Evolutionary conservation across 306 rosid species (phyloP).

Genomic region (Ormosia semicastrata): DNA sequence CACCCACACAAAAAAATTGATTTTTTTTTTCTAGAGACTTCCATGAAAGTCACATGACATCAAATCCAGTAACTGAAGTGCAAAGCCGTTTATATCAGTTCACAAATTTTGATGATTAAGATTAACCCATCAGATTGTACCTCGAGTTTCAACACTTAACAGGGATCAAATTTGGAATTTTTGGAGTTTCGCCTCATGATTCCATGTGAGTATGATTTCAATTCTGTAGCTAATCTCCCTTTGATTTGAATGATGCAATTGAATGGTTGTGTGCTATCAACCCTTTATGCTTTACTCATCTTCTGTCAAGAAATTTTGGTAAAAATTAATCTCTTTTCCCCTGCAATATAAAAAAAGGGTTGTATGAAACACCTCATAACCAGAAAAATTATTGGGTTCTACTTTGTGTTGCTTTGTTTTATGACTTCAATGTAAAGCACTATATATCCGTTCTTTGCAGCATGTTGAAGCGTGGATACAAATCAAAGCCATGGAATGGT

Average conservation of each 20-base stretch:
- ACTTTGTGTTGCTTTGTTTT: neutral
- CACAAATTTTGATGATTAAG: neutral
- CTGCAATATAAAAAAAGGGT: neutral
- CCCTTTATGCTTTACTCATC: constrained; percentile 3
- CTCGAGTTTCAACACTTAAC: neutral
- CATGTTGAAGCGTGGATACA: constrained; percentile 70
- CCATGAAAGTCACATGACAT: neutral
- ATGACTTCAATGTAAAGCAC: neutral
- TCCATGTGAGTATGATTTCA: constrained; percentile 22
- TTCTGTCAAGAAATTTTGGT: neutral
- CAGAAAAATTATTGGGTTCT: neutral
- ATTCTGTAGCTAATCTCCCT: neutral
- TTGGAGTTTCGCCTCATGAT: constrained; percentile 11
- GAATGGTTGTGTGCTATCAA: neutral
- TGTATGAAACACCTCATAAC: neutral
- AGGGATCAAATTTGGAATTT: neutral
- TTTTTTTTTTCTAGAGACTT: neutral
- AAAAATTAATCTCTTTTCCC: constrained; percentile 1
- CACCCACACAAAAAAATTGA: neutral
- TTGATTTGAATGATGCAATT: constrained; percentile 14
- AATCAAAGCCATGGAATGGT: constrained; percentile 46
- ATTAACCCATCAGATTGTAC: neutral
- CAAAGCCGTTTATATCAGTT: neutral
- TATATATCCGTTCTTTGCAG: constrained; percentile 36
- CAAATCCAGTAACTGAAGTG: neutral